Evolutionary conservation across 1,284 basidiomycete genomes (phyloP).

Genomic region (Fomes fomentarius): DNA sequence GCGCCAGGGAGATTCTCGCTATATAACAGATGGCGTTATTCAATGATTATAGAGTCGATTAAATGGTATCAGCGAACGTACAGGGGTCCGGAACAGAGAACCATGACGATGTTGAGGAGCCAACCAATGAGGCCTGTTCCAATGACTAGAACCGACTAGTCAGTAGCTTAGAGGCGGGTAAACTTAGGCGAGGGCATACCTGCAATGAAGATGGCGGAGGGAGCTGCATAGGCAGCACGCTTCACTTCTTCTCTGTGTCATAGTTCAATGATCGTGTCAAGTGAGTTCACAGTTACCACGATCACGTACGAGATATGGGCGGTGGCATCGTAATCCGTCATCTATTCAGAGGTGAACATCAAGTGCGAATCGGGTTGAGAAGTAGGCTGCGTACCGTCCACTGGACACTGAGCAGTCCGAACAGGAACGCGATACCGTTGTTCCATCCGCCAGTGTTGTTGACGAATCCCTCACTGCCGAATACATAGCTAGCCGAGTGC

Average conservation of each 20-base stretch:
- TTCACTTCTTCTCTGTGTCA: conserved; percentile 79
- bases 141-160: conserved; percentile 63
- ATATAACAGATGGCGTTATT: conserved; percentile 7
- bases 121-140: conserved; percentile 86
- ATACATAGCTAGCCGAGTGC: conserved; percentile 81
- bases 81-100: conserved; percentile 82
- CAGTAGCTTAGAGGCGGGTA: no score
- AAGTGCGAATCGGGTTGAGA: conserved; percentile 1
- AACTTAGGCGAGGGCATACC: no score
- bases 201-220: conserved; percentile 85
- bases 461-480: conserved; percentile 67
- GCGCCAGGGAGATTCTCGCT: conserved; percentile 67
- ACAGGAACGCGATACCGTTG: conserved; percentile 82
- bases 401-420: conserved; percentile 89
- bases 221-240: conserved; percentile 85
- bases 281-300: no score
- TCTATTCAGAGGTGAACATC: conserved; percentile 39
- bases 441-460: conserved; percentile 84
- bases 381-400: conserved; percentile 69
- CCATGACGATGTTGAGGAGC: conserved; percentile 81
- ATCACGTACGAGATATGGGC: conserved; percentile 95
- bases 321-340: conserved; percentile 78
- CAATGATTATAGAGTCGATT: neutral
- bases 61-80: conserved; percentile 34
- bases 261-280: no score